Evolutionary conservation across 169 alveolate species (phyloP).

Genomic region (Plasmodium knowlesi): DNA sequence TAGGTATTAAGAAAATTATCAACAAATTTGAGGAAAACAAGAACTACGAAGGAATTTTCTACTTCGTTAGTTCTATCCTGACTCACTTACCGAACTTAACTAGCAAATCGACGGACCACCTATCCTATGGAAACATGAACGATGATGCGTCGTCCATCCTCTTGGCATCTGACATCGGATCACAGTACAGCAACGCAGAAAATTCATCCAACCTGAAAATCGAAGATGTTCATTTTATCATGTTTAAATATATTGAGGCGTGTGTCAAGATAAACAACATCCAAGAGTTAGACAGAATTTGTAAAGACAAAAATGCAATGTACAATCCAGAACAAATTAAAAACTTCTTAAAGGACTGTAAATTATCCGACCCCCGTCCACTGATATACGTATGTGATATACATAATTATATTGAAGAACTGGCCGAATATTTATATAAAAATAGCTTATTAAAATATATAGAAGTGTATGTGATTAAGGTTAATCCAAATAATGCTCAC

Average conservation of each 20-base stretch:
- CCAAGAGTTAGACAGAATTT: constrained; percentile 97
- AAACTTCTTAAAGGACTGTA: constrained; percentile 96
- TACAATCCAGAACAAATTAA: constrained; percentile 97
- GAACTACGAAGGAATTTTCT: constrained; percentile 74
- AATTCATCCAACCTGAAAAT: constrained; percentile 45
- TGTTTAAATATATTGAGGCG: constrained; percentile 96
- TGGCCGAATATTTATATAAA: constrained; percentile 97
- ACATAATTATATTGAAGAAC: constrained; percentile 97
- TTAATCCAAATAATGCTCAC: constrained; percentile 97
- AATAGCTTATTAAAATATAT: constrained; percentile 96
- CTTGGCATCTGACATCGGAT: constrained; percentile 70
- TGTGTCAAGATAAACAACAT: constrained; percentile 96
- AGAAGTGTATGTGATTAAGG: constrained; percentile 97
- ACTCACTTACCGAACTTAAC: constrained; percentile 48
- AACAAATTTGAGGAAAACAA: constrained; percentile 76
- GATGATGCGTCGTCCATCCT: constrained; percentile 74
- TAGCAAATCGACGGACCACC: background rate
- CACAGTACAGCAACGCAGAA: constrained; percentile 66
- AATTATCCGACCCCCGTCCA: constrained; percentile 98
- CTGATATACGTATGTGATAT: constrained; percentile 98
- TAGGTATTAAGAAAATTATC: constrained; percentile 81
- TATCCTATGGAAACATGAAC: constrained; percentile 16
- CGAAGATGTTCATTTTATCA: constrained; percentile 76
- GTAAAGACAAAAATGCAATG: constrained; percentile 92
- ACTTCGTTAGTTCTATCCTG: constrained; percentile 70